These are phyloP conservation scores for Laguncularia racemosa DNA, from an alignment of 345 rosid species.

Conservation along the genomic window DNA sequence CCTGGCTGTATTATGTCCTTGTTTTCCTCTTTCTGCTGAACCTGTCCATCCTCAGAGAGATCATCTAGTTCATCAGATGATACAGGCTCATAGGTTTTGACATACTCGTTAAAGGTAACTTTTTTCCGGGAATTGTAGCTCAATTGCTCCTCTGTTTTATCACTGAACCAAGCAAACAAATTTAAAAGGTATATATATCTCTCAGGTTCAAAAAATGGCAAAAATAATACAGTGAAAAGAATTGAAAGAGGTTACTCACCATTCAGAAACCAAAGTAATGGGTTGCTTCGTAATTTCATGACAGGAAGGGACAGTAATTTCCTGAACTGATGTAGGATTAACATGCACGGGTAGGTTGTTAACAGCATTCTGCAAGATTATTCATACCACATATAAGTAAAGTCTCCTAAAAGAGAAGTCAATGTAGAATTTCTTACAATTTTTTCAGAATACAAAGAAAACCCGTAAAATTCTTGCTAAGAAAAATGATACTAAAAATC, in stretches of 20 bases:
- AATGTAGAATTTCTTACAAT: neutral
- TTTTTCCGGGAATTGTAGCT: conserved; percentile 42
- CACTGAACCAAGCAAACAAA: conserved; percentile 20
- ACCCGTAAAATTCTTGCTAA: no score
- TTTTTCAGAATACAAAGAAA: no score
- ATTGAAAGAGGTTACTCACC: conserved; percentile 1
- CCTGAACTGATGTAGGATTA: conserved; percentile 1
- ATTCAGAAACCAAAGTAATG: neutral
- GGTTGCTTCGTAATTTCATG: neutral
- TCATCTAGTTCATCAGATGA: conserved; percentile 36
- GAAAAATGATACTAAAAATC: no score
- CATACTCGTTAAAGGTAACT: conserved; percentile 69
- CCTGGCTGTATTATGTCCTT: conserved; percentile 18
- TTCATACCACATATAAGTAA: neutral
- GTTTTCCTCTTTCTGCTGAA: conserved; percentile 15
- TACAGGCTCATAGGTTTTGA: conserved; percentile 59
- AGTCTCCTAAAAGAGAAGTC: neutral
- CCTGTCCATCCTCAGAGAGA: conserved; percentile 11
- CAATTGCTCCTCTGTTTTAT: conserved; percentile 37
- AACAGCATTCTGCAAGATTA: conserved; percentile 7
- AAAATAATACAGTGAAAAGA: neutral
- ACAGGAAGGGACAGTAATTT: neutral
- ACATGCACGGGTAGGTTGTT: neutral
- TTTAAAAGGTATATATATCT: neutral
- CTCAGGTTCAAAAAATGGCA: neutral